phyloP scores from a whole-genome alignment of 352 stramenopile genomes.

The Phytophthora rubi region DNA sequence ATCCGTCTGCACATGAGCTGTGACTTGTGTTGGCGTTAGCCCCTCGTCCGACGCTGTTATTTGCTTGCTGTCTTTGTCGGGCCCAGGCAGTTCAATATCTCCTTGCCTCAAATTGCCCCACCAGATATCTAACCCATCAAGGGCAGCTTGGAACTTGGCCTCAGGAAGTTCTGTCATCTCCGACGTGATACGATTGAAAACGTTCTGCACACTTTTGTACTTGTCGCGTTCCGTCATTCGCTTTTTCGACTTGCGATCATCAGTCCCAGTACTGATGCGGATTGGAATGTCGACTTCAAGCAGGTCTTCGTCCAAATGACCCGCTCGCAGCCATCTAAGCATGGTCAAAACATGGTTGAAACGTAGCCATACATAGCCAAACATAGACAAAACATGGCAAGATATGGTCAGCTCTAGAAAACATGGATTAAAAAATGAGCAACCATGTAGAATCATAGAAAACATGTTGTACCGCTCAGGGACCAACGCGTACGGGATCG shows the following conservation, averaged over 20 bases:
- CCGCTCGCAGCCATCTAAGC: background rate
- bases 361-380: conserved; percentile 5
- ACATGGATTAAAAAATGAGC: too few species aligned
- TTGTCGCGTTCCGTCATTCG: background rate
- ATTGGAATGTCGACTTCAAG: background rate
- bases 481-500: too few species aligned
- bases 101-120: background rate
- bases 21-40: too few species aligned
- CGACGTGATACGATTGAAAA: conserved; percentile 1
- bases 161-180: conserved; percentile 2
- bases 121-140: background rate
- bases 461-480: too few species aligned
- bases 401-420: too few species aligned
- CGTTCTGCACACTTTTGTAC: conserved; percentile 10
- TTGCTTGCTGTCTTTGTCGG: too few species aligned
- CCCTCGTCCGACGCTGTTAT: too few species aligned
- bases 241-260: background rate
- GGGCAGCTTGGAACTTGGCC: background rate
- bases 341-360: background rate
- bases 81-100: too few species aligned
- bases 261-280: background rate
- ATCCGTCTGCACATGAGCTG: too few species aligned
- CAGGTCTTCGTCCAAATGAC: background rate
- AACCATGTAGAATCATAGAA: too few species aligned
- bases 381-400: conserved; percentile 3